Conservation (phyloP, 805 yeast genomes). For the Pichia deserticola region DNA sequence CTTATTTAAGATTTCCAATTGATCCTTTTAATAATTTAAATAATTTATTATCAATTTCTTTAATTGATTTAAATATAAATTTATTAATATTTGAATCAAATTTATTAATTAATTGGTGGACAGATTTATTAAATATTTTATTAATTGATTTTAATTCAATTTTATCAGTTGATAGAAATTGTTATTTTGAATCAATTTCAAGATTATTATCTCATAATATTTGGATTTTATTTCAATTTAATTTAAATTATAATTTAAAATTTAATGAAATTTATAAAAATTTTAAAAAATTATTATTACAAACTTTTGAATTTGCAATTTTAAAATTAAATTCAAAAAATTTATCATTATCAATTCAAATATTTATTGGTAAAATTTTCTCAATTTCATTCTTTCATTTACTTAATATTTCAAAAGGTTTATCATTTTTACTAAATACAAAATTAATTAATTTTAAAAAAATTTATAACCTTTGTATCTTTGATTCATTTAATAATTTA, state of each 20-base stretch:
- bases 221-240: slow-evolving; percentile 29
- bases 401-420: slow-evolving; percentile 48
- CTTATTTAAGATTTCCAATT: slow-evolving; percentile 30
- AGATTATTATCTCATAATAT: slow-evolving; percentile 40
- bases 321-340: slow-evolving; percentile 40
- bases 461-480: slow-evolving; percentile 17
- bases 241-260: slow-evolving; percentile 8
- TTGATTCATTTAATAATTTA: slow-evolving; percentile 9
- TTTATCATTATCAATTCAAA: slow-evolving; percentile 49
- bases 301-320: slow-evolving; percentile 48
- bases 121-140: slow-evolving; percentile 30
- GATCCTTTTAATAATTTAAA: slow-evolving; percentile 4
- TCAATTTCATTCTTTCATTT: slow-evolving; percentile 54
- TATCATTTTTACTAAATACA: slow-evolving; percentile 49
- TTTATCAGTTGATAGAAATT: slow-evolving; percentile 41
- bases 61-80: slow-evolving; percentile 6
- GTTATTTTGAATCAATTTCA: slow-evolving; percentile 48
- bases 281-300: slow-evolving; percentile 33
- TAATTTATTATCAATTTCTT: slow-evolving; percentile 5
- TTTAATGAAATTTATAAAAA: slow-evolving; percentile 19
- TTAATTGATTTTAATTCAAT: slow-evolving; percentile 28
- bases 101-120: slow-evolving; percentile 45
- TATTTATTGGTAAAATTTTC: slow-evolving; percentile 64
- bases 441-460: slow-evolving; percentile 38
- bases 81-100: slow-evolving; percentile 4